Base-by-base conservation (phyloP, 1,284 basidiomycete species). In the Trichosporon coremiiforme region DNA sequence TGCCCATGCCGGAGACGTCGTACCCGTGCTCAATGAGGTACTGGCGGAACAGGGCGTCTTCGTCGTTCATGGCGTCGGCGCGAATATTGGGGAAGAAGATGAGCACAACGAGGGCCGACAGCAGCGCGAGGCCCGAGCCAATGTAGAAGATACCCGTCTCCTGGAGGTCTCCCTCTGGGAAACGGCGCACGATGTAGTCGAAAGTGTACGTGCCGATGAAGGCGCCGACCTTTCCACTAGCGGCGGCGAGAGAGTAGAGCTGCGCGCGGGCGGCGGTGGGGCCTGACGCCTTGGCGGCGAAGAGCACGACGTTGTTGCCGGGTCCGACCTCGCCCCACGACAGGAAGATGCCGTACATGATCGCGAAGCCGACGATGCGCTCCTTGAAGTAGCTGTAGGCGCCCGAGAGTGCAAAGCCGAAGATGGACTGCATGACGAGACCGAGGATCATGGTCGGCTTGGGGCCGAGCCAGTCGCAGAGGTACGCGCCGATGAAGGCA, bases 391-490 rank as follows among this genome's bases (percentile, higher is more conserved):
- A 84, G 25, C 73, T 78, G 82, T 94, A 95, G 36, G 88, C 84
- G 13, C 91, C 93, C 72, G 91, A 92, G 89, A 95, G 91, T 80
- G 92, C 89, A 82, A 95, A 95, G 10, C 94, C 94, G 71, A 94
- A 86, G 73, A 92, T 70, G 2, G 91, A 89, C 81, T 94, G 93
- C 64, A 85, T 79, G 38, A 91, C 68, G 35, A 93, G 86, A 53
- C 92, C 92, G 38, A 82, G 77, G 76, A 93, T 91, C 90, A 94
- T 91, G 15, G 90, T 90, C 68, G 87, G 86, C 83, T 78, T 80
- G 22, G 79, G 80, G 15, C 80, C 79, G 25, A 84, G 64, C 71
- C 74, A 77, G 75, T 83, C 82, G 20, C 78, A 77, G 62, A 80
- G 60, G 65, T 76, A 78, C 7, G 79, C 76, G 45, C 80, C 78